These are phyloP conservation scores for Fulvia fulva DNA, from an alignment of 2,329 filamentous ascomycete genomes.

Conservation along the genomic window DNA sequence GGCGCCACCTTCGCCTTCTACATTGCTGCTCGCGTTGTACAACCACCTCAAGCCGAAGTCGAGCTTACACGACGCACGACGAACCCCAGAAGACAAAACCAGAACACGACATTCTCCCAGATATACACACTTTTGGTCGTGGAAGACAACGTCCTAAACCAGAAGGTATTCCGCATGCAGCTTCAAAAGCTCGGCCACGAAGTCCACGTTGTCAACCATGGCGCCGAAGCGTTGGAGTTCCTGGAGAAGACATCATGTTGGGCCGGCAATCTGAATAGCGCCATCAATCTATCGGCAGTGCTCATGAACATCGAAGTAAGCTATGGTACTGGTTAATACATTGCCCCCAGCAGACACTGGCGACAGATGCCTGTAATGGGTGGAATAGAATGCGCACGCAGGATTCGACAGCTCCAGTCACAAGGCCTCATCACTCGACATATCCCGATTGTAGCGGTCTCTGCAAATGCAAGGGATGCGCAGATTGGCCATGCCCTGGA, in stretches of 20 bases:
- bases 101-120: not conserved
- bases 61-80: not conserved
- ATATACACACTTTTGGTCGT: conserved; percentile 23
- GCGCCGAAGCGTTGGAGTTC: conserved; percentile 36
- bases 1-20: conserved; percentile 67
- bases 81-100: not conserved
- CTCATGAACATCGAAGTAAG: conserved; percentile 73
- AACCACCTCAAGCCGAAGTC: not conserved
- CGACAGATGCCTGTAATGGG: conserved; percentile 83
- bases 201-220: conserved; percentile 39
- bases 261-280: conserved; percentile 3
- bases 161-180: conserved; percentile 40
- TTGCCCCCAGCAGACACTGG: no score
- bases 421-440: conserved; percentile 58
- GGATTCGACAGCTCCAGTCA: conserved; percentile 62
- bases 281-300: conserved; percentile 4
- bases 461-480: conserved; percentile 69
- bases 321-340: no score
- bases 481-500: conserved; percentile 65
- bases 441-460: conserved; percentile 71
- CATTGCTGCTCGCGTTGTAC: conserved; percentile 49
- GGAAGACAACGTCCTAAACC: conserved; percentile 41
- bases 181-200: conserved; percentile 35
- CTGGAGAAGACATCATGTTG: conserved; percentile 25
- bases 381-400: conserved; percentile 65